Conservation (phyloP, 371 early-diverging fungal genomes). For the Zancudomyces culisetae region DNA sequence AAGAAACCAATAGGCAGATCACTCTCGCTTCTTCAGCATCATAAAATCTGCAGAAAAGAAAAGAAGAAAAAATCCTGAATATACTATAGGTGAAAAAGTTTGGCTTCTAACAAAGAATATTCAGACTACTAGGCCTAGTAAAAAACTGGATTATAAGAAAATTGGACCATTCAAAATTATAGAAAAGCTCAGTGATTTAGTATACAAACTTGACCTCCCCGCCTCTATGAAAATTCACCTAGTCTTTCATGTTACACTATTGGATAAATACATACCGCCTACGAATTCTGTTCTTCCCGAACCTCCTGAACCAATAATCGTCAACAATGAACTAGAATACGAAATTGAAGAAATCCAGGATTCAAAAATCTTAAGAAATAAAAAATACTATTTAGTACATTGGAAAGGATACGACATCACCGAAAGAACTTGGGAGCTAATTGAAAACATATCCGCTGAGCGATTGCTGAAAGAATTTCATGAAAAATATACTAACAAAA, state of each 20-base stretch:
- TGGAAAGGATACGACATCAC: not conserved
- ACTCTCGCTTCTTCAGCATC: too few species aligned
- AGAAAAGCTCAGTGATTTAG: not conserved
- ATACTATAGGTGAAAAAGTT: not conserved
- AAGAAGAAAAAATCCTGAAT: not conserved
- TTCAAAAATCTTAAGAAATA: not conserved
- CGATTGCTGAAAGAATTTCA: not conserved
- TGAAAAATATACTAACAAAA: conserved; percentile 3
- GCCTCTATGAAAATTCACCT: conserved; percentile 3
- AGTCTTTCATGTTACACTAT: not conserved
- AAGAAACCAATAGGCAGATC: not conserved
- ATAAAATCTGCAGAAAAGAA: too few species aligned
- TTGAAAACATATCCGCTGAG: not conserved
- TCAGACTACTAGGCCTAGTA: not conserved
- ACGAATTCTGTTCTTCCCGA: not conserved
- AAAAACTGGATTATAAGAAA: not conserved
- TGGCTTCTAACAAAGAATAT: not conserved
- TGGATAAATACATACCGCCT: not conserved
- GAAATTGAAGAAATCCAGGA: conserved; percentile 1
- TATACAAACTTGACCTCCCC: conserved; percentile 3
- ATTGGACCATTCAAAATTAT: conserved; percentile 2
- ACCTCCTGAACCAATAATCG: not conserved
- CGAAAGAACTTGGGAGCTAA: conserved; percentile 3
- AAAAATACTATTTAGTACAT: not conserved
- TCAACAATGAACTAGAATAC: not conserved